Evolutionary conservation across 352 stramenopile genomes (phyloP).

Genomic region (Globisporangium spinosum): DNA sequence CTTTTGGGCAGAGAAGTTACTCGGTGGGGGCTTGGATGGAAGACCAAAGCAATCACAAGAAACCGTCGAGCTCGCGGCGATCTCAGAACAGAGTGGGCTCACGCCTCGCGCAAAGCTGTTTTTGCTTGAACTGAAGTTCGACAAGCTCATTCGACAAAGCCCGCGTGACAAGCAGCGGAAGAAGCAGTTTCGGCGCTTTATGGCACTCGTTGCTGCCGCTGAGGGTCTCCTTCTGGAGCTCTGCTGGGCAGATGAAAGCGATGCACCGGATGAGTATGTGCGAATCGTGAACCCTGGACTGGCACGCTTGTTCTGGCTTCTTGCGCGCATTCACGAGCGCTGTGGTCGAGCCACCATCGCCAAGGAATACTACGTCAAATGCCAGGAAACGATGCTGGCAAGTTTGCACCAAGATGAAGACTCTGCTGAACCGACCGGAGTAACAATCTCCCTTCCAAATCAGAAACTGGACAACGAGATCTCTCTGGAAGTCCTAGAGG

Average conservation of each 20-base stretch:
- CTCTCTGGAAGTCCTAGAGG: conserved; percentile 32
- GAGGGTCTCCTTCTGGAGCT: conserved; percentile 44
- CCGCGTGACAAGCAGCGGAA: conserved; percentile 22
- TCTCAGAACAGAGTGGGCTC: conserved; percentile 19
- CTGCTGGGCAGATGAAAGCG: conserved; percentile 33
- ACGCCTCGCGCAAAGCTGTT: conserved; percentile 42
- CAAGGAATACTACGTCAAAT: conserved; percentile 58
- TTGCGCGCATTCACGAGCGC: conserved; percentile 46
- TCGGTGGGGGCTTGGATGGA: conserved; percentile 33
- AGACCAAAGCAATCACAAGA: conserved; percentile 8
- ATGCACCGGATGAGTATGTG: conserved; percentile 13
- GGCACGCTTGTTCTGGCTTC: conserved; percentile 54
- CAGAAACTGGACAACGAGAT: conserved; percentile 37
- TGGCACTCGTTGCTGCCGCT: conserved; percentile 25
- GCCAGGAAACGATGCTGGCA: conserved; percentile 28
- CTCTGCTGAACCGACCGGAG: not conserved
- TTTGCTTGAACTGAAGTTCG: conserved; percentile 56
- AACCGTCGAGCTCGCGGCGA: conserved; percentile 9
- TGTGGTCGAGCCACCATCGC: conserved; percentile 36
- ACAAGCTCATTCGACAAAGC: conserved; percentile 34
- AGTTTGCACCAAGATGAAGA: not conserved
- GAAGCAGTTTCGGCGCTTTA: conserved; percentile 23
- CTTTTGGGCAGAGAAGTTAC: conserved; percentile 53
- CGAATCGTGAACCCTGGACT: conserved; percentile 10
- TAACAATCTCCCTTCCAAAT: conserved; percentile 38